phyloP scores from a whole-genome alignment of 805 yeast species.

The Clavispora vitiphila region DNA sequence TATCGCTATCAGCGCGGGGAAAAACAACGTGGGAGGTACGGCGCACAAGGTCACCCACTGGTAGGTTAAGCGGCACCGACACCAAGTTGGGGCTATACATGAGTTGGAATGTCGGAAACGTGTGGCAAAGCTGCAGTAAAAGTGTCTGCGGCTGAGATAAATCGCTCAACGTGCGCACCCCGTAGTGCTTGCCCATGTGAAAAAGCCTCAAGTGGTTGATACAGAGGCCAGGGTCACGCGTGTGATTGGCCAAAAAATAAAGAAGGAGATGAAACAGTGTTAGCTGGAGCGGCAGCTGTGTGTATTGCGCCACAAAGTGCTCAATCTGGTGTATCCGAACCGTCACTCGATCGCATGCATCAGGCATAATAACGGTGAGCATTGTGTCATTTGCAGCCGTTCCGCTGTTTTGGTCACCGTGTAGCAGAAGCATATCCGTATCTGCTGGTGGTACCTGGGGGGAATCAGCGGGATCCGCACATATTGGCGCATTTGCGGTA shows the following conservation, averaged over 20 bases:
- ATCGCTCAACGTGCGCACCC: constrained; percentile 6
- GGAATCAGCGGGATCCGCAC: neutral
- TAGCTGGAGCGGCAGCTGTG: neutral
- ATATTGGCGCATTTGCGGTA: neutral
- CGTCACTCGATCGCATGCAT: constrained; percentile 7
- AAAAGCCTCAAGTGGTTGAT: constrained; percentile 12
- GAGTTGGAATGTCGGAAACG: constrained; percentile 13
- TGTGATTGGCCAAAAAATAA: constrained; percentile 6
- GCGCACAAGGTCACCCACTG: neutral
- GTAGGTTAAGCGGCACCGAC: constrained; percentile 4
- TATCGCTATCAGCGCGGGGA: neutral
- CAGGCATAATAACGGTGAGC: constrained; percentile 11
- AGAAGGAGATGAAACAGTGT: constrained; percentile 10
- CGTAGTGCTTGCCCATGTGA: constrained; percentile 12
- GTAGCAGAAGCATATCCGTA: no score
- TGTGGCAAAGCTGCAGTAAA: constrained; percentile 3
- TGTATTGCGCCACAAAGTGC: constrained; percentile 3
- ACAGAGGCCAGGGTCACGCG: constrained; percentile 2
- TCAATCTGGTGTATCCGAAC: constrained; percentile 6
- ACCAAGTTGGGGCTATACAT: constrained; percentile 1
- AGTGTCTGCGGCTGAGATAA: constrained; percentile 5
- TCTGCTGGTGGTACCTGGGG: no score
- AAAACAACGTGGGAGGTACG: neutral
- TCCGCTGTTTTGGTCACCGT: neutral
- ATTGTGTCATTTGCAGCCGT: neutral